A percentile compares a stretch with the other conserved stretches of the same genome.
Conservation (phyloP, 192 early-diverging fungal species). For the Lunasporangiospora selenospora region DNA sequence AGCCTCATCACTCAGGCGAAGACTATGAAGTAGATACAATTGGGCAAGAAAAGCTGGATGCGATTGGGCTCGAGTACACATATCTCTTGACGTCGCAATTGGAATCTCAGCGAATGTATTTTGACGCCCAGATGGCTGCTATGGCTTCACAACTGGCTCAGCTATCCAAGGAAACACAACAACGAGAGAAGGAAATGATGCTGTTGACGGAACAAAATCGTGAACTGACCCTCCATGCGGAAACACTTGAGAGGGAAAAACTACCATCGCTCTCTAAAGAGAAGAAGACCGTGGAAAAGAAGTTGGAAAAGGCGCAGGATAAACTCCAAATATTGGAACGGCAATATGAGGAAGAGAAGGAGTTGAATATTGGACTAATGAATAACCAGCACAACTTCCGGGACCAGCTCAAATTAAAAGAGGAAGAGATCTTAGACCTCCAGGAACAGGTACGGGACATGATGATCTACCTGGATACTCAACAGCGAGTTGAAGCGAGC, state of each 20-base stretch:
- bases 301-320: constrained; percentile 65
- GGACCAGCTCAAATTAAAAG: constrained; percentile 60
- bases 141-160: constrained; percentile 62
- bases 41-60: constrained; percentile 75
- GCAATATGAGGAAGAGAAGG: constrained; percentile 75
- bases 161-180: constrained; percentile 43
- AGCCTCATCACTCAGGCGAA: too few relatives aligned
- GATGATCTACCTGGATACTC: constrained; percentile 86
- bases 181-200: constrained; percentile 43
- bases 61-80: constrained; percentile 82
- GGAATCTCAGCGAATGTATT: constrained; percentile 86
- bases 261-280: constrained; percentile 48
- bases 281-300: constrained; percentile 61
- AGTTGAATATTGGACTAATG: constrained; percentile 56
- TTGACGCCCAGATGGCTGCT: constrained; percentile 71
- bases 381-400: constrained; percentile 73
- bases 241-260: constrained; percentile 50
- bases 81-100: constrained; percentile 84
- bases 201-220: constrained; percentile 31
- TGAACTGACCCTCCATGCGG: constrained; percentile 13
- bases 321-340: constrained; percentile 58
- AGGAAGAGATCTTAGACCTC: constrained; percentile 68
- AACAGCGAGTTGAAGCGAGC: constrained; percentile 63
- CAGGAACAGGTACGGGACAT: constrained; percentile 91
- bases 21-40: constrained; percentile 34